Percentiles rank a stretch among this genome's conserved stretches.
Conservation (phyloP, 352 stramenopile genomes). For the Phytophthora syringae region DNA sequence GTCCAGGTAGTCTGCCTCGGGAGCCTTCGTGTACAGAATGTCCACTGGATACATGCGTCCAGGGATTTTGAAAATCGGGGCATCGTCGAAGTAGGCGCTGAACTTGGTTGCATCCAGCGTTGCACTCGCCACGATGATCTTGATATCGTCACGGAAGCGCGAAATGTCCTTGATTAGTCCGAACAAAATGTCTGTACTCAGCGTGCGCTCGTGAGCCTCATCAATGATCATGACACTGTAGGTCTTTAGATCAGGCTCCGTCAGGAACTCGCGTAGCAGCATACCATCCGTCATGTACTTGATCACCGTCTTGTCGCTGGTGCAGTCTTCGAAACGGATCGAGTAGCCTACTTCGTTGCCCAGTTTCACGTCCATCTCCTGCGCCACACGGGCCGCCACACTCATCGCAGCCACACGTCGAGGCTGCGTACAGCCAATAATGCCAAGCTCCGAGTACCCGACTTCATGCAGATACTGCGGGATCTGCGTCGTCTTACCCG, state of each 20-base stretch:
- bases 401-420: conserved; percentile 99
- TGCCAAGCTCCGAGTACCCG: conserved; percentile 97
- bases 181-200: conserved; percentile 99
- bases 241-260: conserved; percentile 95
- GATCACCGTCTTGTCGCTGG: conserved; percentile 96
- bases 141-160: conserved; percentile 96
- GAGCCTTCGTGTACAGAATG: conserved; percentile 98
- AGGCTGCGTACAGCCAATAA: conserved; percentile 95
- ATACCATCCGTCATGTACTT: conserved; percentile 99
- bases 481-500: conserved; percentile 99
- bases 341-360: conserved; percentile 98
- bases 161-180: conserved; percentile 99
- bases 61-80: conserved; percentile 99
- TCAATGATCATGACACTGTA: conserved; percentile 99
- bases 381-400: conserved; percentile 97
- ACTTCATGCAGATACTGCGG: conserved; percentile 98
- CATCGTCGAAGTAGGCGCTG: conserved; percentile 98
- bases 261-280: conserved; percentile 99
- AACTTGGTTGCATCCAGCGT: conserved; percentile 99
- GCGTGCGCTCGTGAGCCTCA: conserved; percentile 98
- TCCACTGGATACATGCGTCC: conserved; percentile 96
- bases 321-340: conserved; percentile 99
- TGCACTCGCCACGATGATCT: conserved; percentile 97
- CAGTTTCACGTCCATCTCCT: conserved; percentile 98
- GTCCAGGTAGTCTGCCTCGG: conserved; percentile 99